Conservation (phyloP, 2,329 filamentous ascomycete genomes). For the Xylariales sp. region DNA sequence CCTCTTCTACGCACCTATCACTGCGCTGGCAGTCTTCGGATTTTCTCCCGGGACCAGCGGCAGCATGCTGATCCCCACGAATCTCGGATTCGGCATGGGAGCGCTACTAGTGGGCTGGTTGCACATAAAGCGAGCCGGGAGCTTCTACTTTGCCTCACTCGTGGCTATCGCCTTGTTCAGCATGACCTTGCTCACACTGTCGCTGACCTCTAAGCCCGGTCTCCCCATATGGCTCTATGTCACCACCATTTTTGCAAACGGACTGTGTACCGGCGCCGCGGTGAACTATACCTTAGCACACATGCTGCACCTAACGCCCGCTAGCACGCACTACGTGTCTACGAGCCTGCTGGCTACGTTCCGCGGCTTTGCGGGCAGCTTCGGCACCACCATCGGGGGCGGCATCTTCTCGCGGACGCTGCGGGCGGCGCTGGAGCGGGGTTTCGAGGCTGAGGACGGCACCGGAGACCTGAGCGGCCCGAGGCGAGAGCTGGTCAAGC, state of each 20-base stretch:
- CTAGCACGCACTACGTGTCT: slow-evolving; percentile 67
- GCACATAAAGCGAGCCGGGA: slow-evolving; percentile 68
- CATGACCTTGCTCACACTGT: slow-evolving; percentile 35
- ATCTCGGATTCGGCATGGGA: slow-evolving; percentile 71
- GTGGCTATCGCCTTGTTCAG: slow-evolving; percentile 60
- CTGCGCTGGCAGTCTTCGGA: slow-evolving; percentile 70
- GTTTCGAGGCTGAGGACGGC: slow-evolving; percentile 47
- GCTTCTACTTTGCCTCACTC: slow-evolving; percentile 66
- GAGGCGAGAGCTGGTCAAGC: slow-evolving; percentile 36
- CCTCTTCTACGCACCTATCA: slow-evolving; percentile 77
- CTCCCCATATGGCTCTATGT: slow-evolving; percentile 52
- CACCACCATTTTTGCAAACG: slow-evolving; percentile 62
- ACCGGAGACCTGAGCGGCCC: slow-evolving; percentile 23
- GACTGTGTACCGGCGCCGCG: slow-evolving; percentile 65
- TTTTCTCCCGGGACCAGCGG: slow-evolving; percentile 68
- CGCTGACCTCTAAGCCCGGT: slow-evolving; percentile 34
- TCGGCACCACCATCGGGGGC: slow-evolving; percentile 75
- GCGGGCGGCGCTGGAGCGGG: slow-evolving; percentile 45
- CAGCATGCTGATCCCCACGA: slow-evolving; percentile 75
- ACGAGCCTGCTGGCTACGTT: slow-evolving; percentile 76
- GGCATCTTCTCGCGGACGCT: slow-evolving; percentile 67
- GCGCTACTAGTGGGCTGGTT: slow-evolving; percentile 70
- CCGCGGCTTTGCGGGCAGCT: slow-evolving; percentile 75
- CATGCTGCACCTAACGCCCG: slow-evolving; percentile 65
- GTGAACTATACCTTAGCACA: slow-evolving; percentile 82